Percentiles rank a stretch among this genome's conserved stretches.
These are phyloP conservation scores for Articulospora tetracladia DNA, from an alignment of 495 filamentous ascomycete genomes.

Conservation along the genomic window DNA sequence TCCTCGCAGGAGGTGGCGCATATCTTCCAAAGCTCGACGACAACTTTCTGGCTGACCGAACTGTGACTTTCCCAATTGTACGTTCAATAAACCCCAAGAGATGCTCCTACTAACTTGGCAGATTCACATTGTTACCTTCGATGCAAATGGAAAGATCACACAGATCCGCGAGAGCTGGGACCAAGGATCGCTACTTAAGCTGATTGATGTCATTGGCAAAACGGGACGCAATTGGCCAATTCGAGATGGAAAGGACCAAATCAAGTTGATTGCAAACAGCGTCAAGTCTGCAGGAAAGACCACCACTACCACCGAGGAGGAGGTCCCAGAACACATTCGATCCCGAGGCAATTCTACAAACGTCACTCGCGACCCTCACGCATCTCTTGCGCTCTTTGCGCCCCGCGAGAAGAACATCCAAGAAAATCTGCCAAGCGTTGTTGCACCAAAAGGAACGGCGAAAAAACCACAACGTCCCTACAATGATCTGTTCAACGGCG, in stretches of 20 bases:
- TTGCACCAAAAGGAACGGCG: conserved; percentile 51
- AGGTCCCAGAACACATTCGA: conserved; percentile 26
- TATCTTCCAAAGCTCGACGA: conserved; percentile 91
- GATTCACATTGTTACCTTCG: conserved; percentile 89
- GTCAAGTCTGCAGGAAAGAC: conserved; percentile 34
- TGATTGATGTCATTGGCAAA: conserved; percentile 88
- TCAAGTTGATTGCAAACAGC: conserved; percentile 60
- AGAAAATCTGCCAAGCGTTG: conserved; percentile 35
- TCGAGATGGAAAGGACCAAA: conserved; percentile 81
- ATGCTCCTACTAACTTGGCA: conserved; percentile 38
- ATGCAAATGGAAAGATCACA: conserved; percentile 67
- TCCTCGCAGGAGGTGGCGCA: conserved; percentile 72
- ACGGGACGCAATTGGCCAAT: conserved; percentile 92
- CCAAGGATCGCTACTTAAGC: conserved; percentile 87
- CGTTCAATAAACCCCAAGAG: conserved; percentile 23
- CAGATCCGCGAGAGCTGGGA: conserved; percentile 93
- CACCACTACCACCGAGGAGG: background rate
- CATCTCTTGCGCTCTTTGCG: conserved; percentile 69
- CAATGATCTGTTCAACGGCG: conserved; percentile 58
- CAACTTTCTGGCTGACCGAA: conserved; percentile 86
- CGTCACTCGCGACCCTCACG: conserved; percentile 62
- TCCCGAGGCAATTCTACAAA: conserved; percentile 45
- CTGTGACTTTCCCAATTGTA: conserved; percentile 80
- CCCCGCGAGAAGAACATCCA: conserved; percentile 53
- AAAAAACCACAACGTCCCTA: conserved; percentile 61